Conservation (phyloP, 2,329 filamentous ascomycete genomes). For the Hypoxylon sp. region DNA sequence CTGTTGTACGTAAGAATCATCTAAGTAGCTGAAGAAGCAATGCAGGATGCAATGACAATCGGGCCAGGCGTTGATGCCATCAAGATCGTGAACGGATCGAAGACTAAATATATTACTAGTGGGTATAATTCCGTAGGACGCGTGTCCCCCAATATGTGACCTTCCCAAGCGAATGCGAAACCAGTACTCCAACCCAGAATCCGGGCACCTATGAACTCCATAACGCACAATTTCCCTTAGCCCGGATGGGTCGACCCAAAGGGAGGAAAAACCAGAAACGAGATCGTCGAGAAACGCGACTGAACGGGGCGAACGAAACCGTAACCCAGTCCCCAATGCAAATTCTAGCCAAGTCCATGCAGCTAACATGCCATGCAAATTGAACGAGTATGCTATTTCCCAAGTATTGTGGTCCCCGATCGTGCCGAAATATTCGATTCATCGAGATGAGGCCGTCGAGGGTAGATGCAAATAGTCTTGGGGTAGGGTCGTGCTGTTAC, state of each 20-base stretch:
- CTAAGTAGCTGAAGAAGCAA: conserved; percentile 3
- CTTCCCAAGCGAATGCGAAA: conserved; percentile 34
- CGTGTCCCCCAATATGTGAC: conserved; percentile 41
- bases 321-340: conserved; percentile 27
- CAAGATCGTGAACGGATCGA: conserved; percentile 14
- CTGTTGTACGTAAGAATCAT: conserved; percentile 10
- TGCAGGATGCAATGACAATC: conserved; percentile 23
- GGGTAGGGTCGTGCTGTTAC: conserved; percentile 37
- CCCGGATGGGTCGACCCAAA: conserved; percentile 36
- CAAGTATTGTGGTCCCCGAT: conserved; percentile 19
- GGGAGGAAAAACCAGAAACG: conserved; percentile 8
- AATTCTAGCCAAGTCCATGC: conserved; percentile 39
- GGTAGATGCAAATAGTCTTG: conserved; percentile 47
- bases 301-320: conserved; percentile 38
- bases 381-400: conserved; percentile 30
- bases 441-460: conserved; percentile 25
- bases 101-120: conserved; percentile 43
- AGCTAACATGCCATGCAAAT: conserved; percentile 36
- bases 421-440: conserved; percentile 30
- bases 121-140: conserved; percentile 46
- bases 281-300: conserved; percentile 31
- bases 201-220: conserved; percentile 38
- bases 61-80: conserved; percentile 20
- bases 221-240: conserved; percentile 36
- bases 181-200: conserved; percentile 33